A percentile compares a stretch with the other conserved stretches of the same genome.
phyloP scores from a whole-genome alignment of 768 basidiomycete species.

The Cubamyces sp. region DNA sequence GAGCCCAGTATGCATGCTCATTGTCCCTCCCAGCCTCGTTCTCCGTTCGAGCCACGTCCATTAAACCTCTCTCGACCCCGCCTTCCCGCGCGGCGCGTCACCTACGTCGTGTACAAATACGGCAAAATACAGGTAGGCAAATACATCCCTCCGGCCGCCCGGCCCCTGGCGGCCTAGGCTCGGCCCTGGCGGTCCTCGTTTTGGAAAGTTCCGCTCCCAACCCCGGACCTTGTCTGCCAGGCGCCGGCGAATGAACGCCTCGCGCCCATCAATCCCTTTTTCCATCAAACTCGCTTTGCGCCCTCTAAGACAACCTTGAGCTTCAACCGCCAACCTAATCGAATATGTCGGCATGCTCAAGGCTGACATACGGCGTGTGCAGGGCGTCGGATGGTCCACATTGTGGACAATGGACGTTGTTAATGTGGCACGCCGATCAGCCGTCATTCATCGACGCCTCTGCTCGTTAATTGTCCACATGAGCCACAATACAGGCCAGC shows the following conservation, averaged over 20 bases:
- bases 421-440: constrained; percentile 5
- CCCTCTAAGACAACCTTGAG: not conserved
- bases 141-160: constrained; percentile 3
- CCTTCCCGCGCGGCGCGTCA: not conserved
- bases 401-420: not conserved
- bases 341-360: not conserved
- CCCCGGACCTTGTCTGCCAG: constrained; percentile 4
- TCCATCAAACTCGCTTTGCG: constrained; percentile 10
- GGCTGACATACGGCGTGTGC: not conserved
- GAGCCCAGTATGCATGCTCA: not conserved
- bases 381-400: not conserved
- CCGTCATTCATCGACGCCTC: not conserved
- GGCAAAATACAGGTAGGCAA: constrained; percentile 9
- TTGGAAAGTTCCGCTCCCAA: constrained; percentile 5
- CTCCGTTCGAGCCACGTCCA: constrained; percentile 5
- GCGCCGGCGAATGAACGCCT: not conserved
- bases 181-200: not conserved
- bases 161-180: constrained; percentile 11
- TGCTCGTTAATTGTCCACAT: too few species aligned
- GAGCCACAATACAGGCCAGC: not conserved
- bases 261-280: constrained; percentile 7
- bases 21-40: not conserved
- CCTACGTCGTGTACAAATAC: constrained; percentile 12
- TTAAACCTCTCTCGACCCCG: not conserved
- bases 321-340: not conserved